phyloP scores from a whole-genome alignment of 306 rosid genomes.

The Begonia fuchsioides region DNA sequence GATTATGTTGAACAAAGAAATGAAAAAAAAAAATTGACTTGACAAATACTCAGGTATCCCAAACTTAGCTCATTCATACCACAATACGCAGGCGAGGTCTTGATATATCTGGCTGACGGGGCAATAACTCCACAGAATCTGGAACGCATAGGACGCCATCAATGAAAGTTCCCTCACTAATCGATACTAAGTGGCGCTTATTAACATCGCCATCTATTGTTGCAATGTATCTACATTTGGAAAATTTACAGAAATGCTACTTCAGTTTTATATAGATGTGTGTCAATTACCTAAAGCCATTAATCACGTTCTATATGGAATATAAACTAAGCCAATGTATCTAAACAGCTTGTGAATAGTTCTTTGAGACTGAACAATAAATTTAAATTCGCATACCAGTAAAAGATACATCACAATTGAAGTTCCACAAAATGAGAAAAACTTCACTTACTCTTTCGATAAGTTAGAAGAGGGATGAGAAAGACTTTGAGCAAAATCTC shows the following conservation, averaged over 20 bases:
- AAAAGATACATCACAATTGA: no score
- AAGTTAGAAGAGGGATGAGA: constrained; percentile 85
- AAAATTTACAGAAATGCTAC: constrained; percentile 13
- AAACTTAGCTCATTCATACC: constrained; percentile 27
- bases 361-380: background rate
- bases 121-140: constrained; percentile 69
- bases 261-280: constrained; percentile 4
- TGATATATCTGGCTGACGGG: constrained; percentile 46
- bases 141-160: constrained; percentile 76
- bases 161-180: constrained; percentile 62
- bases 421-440: background rate
- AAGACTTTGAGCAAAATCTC: constrained; percentile 64
- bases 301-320: no score
- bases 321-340: no score
- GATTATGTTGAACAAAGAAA: no score
- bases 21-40: no score
- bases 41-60: no score
- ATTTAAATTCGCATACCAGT: no score
- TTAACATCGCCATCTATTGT: constrained; percentile 55
- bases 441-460: constrained; percentile 65
- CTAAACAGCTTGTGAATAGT: background rate
- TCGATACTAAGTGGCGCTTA: constrained; percentile 55
- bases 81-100: constrained; percentile 73
- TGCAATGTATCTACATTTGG: constrained; percentile 63
- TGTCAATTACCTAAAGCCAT: no score